These are phyloP conservation scores for Leishmania guyanensis DNA, from an alignment of 208 protist genomes.

Conservation along the genomic window DNA sequence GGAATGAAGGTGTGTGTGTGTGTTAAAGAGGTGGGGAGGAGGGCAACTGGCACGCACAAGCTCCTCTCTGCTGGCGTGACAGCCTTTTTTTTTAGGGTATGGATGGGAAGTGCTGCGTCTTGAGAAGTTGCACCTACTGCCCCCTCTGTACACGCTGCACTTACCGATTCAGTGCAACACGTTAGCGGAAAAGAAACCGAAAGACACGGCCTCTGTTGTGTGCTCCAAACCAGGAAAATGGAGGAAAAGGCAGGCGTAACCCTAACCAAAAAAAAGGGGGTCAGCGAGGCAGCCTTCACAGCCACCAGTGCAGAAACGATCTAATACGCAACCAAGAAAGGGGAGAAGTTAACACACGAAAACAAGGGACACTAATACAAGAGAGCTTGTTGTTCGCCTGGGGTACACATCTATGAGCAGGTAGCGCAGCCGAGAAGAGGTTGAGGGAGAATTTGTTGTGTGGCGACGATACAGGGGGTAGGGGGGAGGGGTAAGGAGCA, in stretches of 20 bases:
- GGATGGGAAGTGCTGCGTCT: neutral
- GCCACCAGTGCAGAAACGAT: neutral
- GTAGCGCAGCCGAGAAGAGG: neutral
- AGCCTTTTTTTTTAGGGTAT: neutral
- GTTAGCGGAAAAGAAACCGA: neutral
- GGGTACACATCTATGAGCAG: neutral
- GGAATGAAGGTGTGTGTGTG: neutral
- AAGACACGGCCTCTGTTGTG: constrained; percentile 1
- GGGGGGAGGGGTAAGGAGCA: neutral
- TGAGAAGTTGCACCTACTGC: neutral
- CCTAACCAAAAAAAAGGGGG: neutral
- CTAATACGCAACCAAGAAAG: neutral
- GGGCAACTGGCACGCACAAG: neutral
- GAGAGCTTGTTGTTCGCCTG: neutral
- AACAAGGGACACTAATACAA: neutral
- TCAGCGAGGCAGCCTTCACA: neutral
- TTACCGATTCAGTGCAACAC: neutral
- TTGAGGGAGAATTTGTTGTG: neutral
- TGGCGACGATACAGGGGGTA: neutral
- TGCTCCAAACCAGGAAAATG: constrained; percentile 4
- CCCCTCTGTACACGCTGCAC: neutral
- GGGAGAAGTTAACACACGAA: neutral
- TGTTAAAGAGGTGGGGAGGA: neutral
- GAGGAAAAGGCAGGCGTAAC: neutral
- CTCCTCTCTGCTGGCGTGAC: neutral